Percentiles rank a stretch among this genome's conserved stretches.
These are phyloP conservation scores for Sarocladium brachiariae DNA, from an alignment of 2,329 filamentous ascomycete genomes.

Conservation along the genomic window DNA sequence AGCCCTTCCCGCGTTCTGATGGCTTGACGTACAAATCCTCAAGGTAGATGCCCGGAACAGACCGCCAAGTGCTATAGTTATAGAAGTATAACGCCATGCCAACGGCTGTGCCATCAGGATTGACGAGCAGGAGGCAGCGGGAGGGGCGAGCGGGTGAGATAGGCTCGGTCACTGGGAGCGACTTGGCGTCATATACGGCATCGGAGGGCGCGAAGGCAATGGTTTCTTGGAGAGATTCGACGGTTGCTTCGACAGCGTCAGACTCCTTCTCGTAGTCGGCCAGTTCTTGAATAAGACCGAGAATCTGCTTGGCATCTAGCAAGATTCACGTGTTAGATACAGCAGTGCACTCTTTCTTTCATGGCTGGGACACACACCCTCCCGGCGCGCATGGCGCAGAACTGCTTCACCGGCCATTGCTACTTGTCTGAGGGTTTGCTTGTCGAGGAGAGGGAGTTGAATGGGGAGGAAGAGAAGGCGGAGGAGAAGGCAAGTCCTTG, in stretches of 20 bases:
- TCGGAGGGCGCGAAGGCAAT: slow-evolving; percentile 65
- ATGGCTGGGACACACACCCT: slow-evolving; percentile 37
- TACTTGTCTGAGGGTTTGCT: not conserved
- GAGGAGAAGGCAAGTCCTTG: too few relatives aligned
- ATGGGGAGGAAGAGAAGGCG: not conserved
- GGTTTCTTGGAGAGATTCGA: slow-evolving; percentile 62
- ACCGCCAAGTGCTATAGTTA: slow-evolving; percentile 91
- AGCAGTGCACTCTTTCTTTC: not conserved
- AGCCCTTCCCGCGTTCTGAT: slow-evolving; percentile 65
- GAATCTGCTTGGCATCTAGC: slow-evolving; percentile 73
- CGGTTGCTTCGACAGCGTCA: slow-evolving; percentile 69
- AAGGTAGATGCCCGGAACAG: slow-evolving; percentile 82
- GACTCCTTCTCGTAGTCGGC: slow-evolving; percentile 81
- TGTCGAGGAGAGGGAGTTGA: not conserved
- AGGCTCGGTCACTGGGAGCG: slow-evolving; percentile 40
- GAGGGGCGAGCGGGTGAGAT: slow-evolving; percentile 56
- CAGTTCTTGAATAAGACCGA: slow-evolving; percentile 74
- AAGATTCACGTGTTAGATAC: slow-evolving; percentile 11
- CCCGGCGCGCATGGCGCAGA: slow-evolving; percentile 44
- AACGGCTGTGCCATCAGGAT: slow-evolving; percentile 39
- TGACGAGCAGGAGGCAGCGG: slow-evolving; percentile 64
- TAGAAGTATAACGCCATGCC: slow-evolving; percentile 91
- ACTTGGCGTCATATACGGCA: slow-evolving; percentile 30
- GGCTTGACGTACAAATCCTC: slow-evolving; percentile 85
- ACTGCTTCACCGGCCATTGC: slow-evolving; percentile 9